Base-by-base conservation (phyloP, 352 stramenopile genomes). In the Pythium periplocum region DNA sequence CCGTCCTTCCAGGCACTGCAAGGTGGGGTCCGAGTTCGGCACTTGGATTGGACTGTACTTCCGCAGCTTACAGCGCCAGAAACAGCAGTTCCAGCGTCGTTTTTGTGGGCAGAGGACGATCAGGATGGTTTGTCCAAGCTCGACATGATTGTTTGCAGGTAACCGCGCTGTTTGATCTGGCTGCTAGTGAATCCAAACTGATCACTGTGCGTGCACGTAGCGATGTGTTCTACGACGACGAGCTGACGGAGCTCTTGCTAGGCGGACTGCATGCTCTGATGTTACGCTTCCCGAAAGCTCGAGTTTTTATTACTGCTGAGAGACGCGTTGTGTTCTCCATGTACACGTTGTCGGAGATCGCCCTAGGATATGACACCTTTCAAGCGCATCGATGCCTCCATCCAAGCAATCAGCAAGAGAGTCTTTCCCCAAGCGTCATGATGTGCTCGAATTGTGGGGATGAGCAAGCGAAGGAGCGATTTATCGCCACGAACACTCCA, bases 201-300 rank as follows among this genome's bases (percentile, higher is more conserved):
- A 32, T 9, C 43, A 30, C 26, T 48, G 17, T 31, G 38, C 12
- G 38, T 8, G 38, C 38, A 12, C 10, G 11, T 51, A 89, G 78
- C 35, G 76, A 89, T 30, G 73, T 89, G 2, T 84, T 90, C 42
- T 87, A 87, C 54, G 76, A 90, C 51, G 72, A 82, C 43, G 50
- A 61, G 10, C 67, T 68, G 9, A 66, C 74, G 5, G 52, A 58
- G 10, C 12, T 61, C 11, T 86, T 85, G 48, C 56, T 90, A 4
- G 32, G 63, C 44, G 63, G 62, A 10, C 51, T 90, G 4, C 54
- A 62, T 4, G 34, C 43, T 2, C 47, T 87, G 11, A 78, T 86
- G 65, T n/a, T 61, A 5, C 45, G 66, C 6, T 42, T 69, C 44
- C 45, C 58, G 30, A 48, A 12, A 0, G 52, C 64, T 8, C 66